Evolutionary conservation across 257 asterid genomes (phyloP).

Genomic region (Primulina tabacum): DNA sequence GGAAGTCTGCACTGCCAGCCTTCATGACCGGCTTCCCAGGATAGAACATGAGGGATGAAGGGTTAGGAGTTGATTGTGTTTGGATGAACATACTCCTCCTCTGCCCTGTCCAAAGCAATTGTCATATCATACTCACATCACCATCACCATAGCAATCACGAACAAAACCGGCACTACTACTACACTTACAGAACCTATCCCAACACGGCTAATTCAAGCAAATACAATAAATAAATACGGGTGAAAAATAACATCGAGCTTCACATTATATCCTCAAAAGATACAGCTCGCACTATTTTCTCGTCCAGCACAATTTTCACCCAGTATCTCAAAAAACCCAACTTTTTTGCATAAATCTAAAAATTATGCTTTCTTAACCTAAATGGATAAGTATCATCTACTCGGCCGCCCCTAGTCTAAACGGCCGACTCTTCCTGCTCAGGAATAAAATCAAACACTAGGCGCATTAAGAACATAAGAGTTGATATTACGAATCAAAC

Average conservation of each 20-base stretch:
- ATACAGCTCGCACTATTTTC: neutral
- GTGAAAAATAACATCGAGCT: neutral
- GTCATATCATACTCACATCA: neutral
- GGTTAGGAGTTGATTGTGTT: slow-evolving; percentile 93
- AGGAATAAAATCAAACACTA: neutral
- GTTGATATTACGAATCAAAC: slow-evolving; percentile 28
- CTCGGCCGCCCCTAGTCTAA: neutral
- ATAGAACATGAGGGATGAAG: slow-evolving; percentile 86
- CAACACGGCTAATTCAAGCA: neutral
- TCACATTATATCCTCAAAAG: neutral
- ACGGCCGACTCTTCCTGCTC: neutral
- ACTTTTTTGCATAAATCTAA: neutral
- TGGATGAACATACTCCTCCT: slow-evolving; percentile 92
- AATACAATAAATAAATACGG: neutral
- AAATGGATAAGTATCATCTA: neutral
- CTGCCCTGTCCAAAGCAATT: slow-evolving; percentile 62
- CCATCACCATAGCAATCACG: neutral
- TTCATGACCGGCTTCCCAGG: slow-evolving; percentile 97
- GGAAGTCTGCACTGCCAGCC: slow-evolving; percentile 81
- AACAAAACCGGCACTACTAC: neutral
- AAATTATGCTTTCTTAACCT: neutral
- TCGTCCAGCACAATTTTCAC: no score
- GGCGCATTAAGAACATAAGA: neutral
- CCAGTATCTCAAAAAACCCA: no score
- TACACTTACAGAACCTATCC: neutral